A percentile compares a stretch with the other conserved stretches of the same genome.
Evolutionary conservation across 2,329 filamentous ascomycete genomes (phyloP).

Genomic region (Colletotrichum eleusines): DNA sequence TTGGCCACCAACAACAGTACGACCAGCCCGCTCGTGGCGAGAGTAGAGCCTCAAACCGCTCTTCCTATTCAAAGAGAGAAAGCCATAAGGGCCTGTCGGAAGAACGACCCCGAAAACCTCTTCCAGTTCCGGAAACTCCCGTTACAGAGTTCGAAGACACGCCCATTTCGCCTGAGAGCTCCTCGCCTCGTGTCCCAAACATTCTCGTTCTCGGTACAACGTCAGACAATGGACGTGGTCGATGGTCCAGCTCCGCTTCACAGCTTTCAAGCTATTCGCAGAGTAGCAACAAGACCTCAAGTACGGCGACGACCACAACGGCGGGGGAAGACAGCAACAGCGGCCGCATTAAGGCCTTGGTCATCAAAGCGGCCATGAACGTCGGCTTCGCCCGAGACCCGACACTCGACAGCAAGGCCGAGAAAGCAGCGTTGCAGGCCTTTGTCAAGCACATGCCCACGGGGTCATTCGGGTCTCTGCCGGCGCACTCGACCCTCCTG

Average conservation of each 20-base stretch:
- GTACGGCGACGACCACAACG: constrained; percentile 78
- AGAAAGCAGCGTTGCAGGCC: constrained; percentile 70
- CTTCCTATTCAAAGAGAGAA: constrained; percentile 65
- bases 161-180: constrained; percentile 83
- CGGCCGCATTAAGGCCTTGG: constrained; percentile 80
- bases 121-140: constrained; percentile 83
- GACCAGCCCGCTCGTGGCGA: constrained; percentile 63
- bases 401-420: constrained; percentile 57
- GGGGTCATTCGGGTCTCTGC: constrained; percentile 81
- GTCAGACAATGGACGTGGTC: constrained; percentile 68
- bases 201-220: constrained; percentile 86
- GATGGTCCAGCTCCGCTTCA: constrained; percentile 86
- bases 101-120: constrained; percentile 62
- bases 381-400: constrained; percentile 78
- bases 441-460: constrained; percentile 83
- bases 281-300: constrained; percentile 72
- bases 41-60: constrained; percentile 64
- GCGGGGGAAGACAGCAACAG: constrained; percentile 81
- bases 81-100: constrained; percentile 64
- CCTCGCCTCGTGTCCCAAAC: constrained; percentile 81
- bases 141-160: constrained; percentile 97
- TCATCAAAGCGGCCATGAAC: constrained; percentile 88
- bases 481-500: constrained; percentile 78
- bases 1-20: constrained; percentile 58
- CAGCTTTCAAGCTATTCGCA: constrained; percentile 85